phyloP scores from a whole-genome alignment of 2,329 filamentous ascomycete genomes.

The Fusarium concolor region DNA sequence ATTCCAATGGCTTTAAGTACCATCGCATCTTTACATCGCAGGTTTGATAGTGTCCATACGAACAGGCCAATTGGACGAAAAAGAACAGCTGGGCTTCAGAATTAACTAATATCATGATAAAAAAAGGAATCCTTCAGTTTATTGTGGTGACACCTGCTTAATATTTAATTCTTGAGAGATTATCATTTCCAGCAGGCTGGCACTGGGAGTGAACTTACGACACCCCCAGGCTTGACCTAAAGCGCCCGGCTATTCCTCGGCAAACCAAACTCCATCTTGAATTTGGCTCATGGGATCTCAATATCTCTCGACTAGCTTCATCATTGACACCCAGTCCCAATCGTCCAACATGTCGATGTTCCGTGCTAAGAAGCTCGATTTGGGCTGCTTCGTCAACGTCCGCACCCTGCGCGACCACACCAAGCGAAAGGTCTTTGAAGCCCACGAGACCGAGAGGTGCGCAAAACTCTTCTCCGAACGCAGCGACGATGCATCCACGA shows the following conservation, averaged over 20 bases:
- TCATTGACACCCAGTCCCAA: constrained; percentile 20
- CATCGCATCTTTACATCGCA: no score
- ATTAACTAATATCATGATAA: no score
- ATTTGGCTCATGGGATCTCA: constrained; percentile 19
- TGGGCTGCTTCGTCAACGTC: constrained; percentile 88
- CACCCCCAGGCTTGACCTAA: background rate
- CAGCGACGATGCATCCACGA: background rate
- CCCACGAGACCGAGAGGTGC: constrained; percentile 89
- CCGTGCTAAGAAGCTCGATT: constrained; percentile 87
- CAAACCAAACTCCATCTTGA: constrained; percentile 9
- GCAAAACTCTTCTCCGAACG: constrained; percentile 39
- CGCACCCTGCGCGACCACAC: constrained; percentile 93
- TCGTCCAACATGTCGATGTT: constrained; percentile 80
- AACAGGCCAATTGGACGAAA: no score
- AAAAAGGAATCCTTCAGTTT: no score
- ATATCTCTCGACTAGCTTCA: constrained; percentile 32
- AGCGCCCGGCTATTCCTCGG: constrained; percentile 26
- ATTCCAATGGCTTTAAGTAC: no score
- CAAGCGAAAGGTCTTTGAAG: constrained; percentile 92
- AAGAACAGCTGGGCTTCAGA: no score
- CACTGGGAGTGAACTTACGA: background rate
- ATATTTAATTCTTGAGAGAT: background rate
- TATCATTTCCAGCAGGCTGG: background rate
- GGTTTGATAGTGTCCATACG: no score
- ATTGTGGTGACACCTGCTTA: background rate